Percentiles rank a stretch among this genome's conserved stretches.
phyloP scores from a whole-genome alignment of 2,329 filamentous ascomycete species.

The Penicillium sp. region DNA sequence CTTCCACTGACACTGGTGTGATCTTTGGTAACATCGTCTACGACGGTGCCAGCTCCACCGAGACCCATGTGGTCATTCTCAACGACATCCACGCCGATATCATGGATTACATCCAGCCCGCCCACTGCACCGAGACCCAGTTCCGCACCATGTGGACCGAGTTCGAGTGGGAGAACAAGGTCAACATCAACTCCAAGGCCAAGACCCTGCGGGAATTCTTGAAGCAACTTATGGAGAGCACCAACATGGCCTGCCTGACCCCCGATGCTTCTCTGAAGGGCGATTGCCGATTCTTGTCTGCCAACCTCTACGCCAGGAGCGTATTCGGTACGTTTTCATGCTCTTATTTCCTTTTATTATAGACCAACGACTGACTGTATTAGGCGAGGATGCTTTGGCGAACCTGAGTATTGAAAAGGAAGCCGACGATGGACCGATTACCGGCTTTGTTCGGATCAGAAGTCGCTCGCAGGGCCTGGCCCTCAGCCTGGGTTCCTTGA shows the following conservation, averaged over 20 bases:
- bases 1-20: slow-evolving; percentile 94
- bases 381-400: slow-evolving; percentile 96
- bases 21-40: slow-evolving; percentile 99
- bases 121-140: slow-evolving; percentile 93
- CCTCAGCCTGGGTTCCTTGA: slow-evolving; percentile 87
- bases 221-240: slow-evolving; percentile 91
- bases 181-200: slow-evolving; percentile 98
- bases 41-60: slow-evolving; percentile 86
- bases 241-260: slow-evolving; percentile 97
- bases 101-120: slow-evolving; percentile 99
- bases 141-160: slow-evolving; percentile 99
- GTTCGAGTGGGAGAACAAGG: slow-evolving; percentile 99
- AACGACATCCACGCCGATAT: slow-evolving; percentile 99
- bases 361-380: slow-evolving; percentile 22
- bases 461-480: slow-evolving; percentile 95
- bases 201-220: slow-evolving; percentile 90
- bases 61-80: slow-evolving; percentile 94
- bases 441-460: slow-evolving; percentile 95
- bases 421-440: slow-evolving; percentile 90
- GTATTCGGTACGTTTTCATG: slow-evolving; percentile 80
- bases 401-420: slow-evolving; percentile 98
- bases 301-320: slow-evolving; percentile 92
- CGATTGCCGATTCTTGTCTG: slow-evolving; percentile 96
- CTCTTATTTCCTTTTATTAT: not conserved
- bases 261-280: slow-evolving; percentile 95